Evolutionary conservation across 257 asterid species (phyloP), one percentile per base, ranked within the genome.

Genomic region (Marsdenia floribunda): DNA sequence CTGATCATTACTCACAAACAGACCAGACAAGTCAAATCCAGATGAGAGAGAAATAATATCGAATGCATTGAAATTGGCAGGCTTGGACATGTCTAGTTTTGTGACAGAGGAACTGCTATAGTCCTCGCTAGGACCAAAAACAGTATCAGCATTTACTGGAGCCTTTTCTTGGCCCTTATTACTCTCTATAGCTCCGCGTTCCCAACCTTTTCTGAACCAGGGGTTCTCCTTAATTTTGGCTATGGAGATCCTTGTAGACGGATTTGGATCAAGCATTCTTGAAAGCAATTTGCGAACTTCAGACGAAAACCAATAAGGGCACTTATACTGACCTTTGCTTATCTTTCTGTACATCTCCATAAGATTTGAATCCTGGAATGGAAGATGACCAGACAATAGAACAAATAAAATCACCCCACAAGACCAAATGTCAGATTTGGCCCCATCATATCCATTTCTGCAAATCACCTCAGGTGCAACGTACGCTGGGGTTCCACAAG

Each of bases 401-500:
- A 91, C 93, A 52, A 85, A 91, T 33, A 91, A 84, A 70, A 90
- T 81, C 44, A 91, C 93, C 73, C 97, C 97, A 72, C 93, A 92
- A 9, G 97, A 90, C 96, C 96, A 91, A 33, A 90, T 80, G 77
- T 91, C 97, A 7, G 97, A 84, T 79, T 88, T 90, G 6, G 83
- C 85, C 33, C 96, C 97, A 38, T 90, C 92, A 38, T 90, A 92
- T 2, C 96, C 97, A 57, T 81, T 84, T 71, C 87, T 71, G 73
- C 84, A 70, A 50, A 92, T 81, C 77, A 92, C 95, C 78, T 91
- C 97, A 0, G 95, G 97, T 19, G 96, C 89, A 69, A 91, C 93
- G 73, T 91, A 91, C 2, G 93, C 90, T 3, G 96, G 97, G 24
- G 97, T 92, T 46, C 97, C 97, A 37, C 96, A 92, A 0, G 96